Evolutionary conservation across 345 rosid genomes (phyloP).

Genomic region (Eucalyptus tenuipes): DNA sequence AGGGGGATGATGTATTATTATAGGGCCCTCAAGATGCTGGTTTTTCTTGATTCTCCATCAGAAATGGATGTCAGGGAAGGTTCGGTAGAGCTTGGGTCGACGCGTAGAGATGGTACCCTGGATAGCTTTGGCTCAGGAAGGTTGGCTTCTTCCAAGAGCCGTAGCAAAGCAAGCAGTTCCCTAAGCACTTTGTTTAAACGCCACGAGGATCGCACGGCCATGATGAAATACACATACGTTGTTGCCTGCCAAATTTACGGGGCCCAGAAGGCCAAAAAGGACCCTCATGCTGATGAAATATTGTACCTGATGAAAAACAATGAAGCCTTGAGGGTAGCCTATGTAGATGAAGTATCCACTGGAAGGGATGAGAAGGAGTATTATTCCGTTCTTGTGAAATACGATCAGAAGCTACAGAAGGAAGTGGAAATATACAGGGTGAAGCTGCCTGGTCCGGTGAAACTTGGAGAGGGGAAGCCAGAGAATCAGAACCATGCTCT

Average conservation of each 20-base stretch:
- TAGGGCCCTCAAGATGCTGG: slow-evolving; percentile 90
- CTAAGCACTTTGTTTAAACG: slow-evolving; percentile 55
- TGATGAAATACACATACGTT: slow-evolving; percentile 93
- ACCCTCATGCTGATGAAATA: slow-evolving; percentile 84
- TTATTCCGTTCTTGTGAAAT: slow-evolving; percentile 93
- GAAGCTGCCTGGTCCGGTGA: slow-evolving; percentile 87
- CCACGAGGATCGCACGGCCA: slow-evolving; percentile 69
- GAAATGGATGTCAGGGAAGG: slow-evolving; percentile 89
- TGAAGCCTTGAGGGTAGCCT: slow-evolving; percentile 94
- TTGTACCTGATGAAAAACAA: slow-evolving; percentile 67
- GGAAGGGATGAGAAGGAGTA: slow-evolving; percentile 62
- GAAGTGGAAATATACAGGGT: slow-evolving; percentile 95
- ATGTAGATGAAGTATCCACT: slow-evolving; percentile 66
- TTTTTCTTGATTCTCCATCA: slow-evolving; percentile 92
- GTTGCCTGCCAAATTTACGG: slow-evolving; percentile 98
- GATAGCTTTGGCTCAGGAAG: slow-evolving; percentile 24
- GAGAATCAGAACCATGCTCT: slow-evolving; percentile 98
- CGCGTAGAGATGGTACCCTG: slow-evolving; percentile 35
- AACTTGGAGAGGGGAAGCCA: slow-evolving; percentile 98
- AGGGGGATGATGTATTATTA: slow-evolving; percentile 99
- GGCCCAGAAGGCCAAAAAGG: slow-evolving; percentile 79
- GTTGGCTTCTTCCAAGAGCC: slow-evolving; percentile 34
- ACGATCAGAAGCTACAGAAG: slow-evolving; percentile 56
- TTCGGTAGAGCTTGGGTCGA: slow-evolving; percentile 64
- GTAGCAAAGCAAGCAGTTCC: slow-evolving; percentile 58